A percentile compares a stretch with the other conserved stretches of the same genome.
These are phyloP conservation scores for Teratosphaeria epicoccoides DNA, from an alignment of 2,329 filamentous ascomycete species.

Conservation along the genomic window DNA sequence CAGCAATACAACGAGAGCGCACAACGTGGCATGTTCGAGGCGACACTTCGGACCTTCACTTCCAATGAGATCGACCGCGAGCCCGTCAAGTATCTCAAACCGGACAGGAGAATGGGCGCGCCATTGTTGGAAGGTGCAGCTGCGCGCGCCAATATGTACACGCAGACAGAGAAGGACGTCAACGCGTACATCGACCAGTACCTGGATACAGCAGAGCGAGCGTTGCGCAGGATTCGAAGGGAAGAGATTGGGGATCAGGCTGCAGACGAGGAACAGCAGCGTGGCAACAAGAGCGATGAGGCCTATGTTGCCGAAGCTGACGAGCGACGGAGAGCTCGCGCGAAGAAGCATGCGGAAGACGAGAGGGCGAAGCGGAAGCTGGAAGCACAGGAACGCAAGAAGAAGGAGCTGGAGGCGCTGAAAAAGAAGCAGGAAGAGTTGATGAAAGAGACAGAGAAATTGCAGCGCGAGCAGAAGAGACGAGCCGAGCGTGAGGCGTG, in stretches of 20 bases:
- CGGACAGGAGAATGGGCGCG: constrained; percentile 63
- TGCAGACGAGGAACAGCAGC: constrained; percentile 52
- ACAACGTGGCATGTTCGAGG: constrained; percentile 37
- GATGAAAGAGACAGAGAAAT: constrained; percentile 30
- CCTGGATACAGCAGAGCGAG: constrained; percentile 54
- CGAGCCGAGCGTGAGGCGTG: constrained; percentile 39
- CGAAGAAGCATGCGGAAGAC: constrained; percentile 50
- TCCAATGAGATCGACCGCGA: constrained; percentile 67
- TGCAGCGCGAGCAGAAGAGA: constrained; percentile 39
- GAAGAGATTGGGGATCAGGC: constrained; percentile 59
- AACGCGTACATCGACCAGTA: constrained; percentile 55
- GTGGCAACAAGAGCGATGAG: constrained; percentile 62
- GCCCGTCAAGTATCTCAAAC: constrained; percentile 54
- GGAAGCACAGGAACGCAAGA: constrained; percentile 52
- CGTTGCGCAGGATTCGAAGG: constrained; percentile 57
- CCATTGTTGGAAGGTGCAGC: constrained; percentile 68
- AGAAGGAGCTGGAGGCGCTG: constrained; percentile 38
- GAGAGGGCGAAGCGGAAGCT: constrained; percentile 47
- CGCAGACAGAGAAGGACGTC: constrained; percentile 57
- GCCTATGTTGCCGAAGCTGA: constrained; percentile 61
- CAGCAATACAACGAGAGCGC: constrained; percentile 51
- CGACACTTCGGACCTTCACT: constrained; percentile 41
- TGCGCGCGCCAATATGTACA: constrained; percentile 66
- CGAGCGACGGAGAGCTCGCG: constrained; percentile 49
- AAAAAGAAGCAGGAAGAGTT: constrained; percentile 39